Evolutionary conservation across 2,329 filamentous ascomycete species (phyloP).

Genomic region (Paraconiothyrium sp.): DNA sequence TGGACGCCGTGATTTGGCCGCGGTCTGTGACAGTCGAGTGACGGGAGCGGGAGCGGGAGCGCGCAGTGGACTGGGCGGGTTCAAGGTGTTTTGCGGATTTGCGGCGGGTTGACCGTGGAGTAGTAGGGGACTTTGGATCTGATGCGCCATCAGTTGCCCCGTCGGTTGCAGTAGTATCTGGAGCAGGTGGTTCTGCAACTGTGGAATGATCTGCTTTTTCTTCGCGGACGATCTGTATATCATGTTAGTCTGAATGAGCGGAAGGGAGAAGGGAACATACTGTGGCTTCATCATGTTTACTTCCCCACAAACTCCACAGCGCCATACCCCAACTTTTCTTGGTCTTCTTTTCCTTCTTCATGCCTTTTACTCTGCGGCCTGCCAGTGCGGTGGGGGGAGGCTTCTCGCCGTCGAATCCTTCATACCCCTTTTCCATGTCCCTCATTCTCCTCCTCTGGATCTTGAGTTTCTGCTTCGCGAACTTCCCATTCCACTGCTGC

Average conservation of each 20-base stretch:
- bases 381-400: slow-evolving; percentile 88
- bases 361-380: slow-evolving; percentile 67
- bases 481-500: slow-evolving; percentile 76
- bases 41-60: slow-evolving; percentile 41
- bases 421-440: slow-evolving; percentile 77
- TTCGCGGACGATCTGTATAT: slow-evolving; percentile 46
- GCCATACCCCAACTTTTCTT: slow-evolving; percentile 79
- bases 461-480: slow-evolving; percentile 72
- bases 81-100: slow-evolving; percentile 22
- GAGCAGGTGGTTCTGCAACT: slow-evolving; percentile 25
- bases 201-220: slow-evolving; percentile 40
- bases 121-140: slow-evolving; percentile 13
- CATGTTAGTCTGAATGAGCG: slow-evolving; percentile 6
- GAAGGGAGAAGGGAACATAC: slow-evolving; percentile 53
- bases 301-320: slow-evolving; percentile 88
- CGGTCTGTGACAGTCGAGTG: slow-evolving; percentile 44
- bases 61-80: slow-evolving; percentile 16
- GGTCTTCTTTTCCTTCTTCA: slow-evolving; percentile 60
- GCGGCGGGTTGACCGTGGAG: slow-evolving; percentile 24
- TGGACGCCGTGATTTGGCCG: slow-evolving; percentile 37
- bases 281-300: slow-evolving; percentile 83
- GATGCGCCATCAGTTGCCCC: slow-evolving; percentile 49
- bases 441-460: slow-evolving; percentile 78
- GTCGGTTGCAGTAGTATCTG: slow-evolving; percentile 37
- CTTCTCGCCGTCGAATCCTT: slow-evolving; percentile 74